Evolutionary conservation across 176 grass and related monocot genomes (phyloP).

Genomic region (Oryza glaberrima): DNA sequence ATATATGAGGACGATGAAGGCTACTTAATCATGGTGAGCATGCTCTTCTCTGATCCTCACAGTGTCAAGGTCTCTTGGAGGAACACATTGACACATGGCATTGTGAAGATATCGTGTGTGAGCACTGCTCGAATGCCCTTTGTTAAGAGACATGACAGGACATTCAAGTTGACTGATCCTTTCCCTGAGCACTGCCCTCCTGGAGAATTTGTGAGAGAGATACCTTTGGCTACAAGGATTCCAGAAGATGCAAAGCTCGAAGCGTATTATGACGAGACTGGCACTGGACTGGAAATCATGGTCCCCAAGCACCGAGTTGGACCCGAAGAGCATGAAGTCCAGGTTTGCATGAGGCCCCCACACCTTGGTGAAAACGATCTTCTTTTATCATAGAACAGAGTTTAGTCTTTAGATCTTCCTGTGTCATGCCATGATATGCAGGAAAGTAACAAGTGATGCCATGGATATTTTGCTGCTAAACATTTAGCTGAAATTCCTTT

Average conservation of each 20-base stretch:
- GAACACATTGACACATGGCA: slow-evolving; percentile 62
- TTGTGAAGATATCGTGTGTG: slow-evolving; percentile 77
- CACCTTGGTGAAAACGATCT: slow-evolving; percentile 68
- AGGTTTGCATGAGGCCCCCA: slow-evolving; percentile 74
- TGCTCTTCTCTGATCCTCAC: slow-evolving; percentile 61
- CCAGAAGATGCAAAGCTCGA: slow-evolving; percentile 75
- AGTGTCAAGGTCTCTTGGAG: slow-evolving; percentile 77
- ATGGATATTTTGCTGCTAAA: slow-evolving; percentile 41
- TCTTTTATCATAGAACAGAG: slow-evolving; percentile 53
- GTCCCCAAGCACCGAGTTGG: slow-evolving; percentile 70
- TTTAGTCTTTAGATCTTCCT: slow-evolving; percentile 36
- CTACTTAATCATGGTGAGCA: slow-evolving; percentile 66
- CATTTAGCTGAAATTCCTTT: slow-evolving; percentile 18
- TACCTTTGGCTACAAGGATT: slow-evolving; percentile 71
- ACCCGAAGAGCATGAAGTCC: slow-evolving; percentile 80
- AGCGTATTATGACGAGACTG: slow-evolving; percentile 74
- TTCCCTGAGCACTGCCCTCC: slow-evolving; percentile 73
- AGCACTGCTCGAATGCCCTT: slow-evolving; percentile 62
- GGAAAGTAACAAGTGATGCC: slow-evolving; percentile 32
- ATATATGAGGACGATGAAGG: slow-evolving; percentile 79
- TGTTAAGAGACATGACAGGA: slow-evolving; percentile 66
- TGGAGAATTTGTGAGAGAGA: slow-evolving; percentile 68
- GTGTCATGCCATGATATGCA: slow-evolving; percentile 34
- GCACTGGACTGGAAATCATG: slow-evolving; percentile 72
- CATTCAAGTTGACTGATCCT: slow-evolving; percentile 62